Conservation (phyloP, 129 eudicot species). For the Smallanthus sonchifolius region DNA sequence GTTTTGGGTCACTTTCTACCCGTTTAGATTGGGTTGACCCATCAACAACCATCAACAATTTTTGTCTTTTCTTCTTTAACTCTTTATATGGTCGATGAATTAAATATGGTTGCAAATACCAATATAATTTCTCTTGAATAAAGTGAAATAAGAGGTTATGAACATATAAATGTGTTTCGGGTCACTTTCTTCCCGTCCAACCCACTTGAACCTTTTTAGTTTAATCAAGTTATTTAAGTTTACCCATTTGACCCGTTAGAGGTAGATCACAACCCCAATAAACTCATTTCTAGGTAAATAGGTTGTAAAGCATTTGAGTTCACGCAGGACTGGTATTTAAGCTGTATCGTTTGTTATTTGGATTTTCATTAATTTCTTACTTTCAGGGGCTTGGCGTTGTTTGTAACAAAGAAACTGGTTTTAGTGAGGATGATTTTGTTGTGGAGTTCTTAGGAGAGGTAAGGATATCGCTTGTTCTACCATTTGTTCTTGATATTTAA, state of each 20-base stretch:
- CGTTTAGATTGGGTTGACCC: neutral
- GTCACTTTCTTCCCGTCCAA: neutral
- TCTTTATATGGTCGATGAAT: neutral
- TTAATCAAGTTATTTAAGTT: neutral
- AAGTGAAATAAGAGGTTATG: neutral
- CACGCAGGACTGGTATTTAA: neutral
- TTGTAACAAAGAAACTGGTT: conserved; percentile 94
- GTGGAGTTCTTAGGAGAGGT: conserved; percentile 99
- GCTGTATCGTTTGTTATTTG: conserved; percentile 6
- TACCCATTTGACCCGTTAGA: neutral
- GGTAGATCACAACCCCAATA: neutral
- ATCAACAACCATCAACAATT: neutral
- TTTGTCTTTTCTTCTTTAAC: neutral
- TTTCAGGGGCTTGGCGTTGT: conserved; percentile 97
- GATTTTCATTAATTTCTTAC: conserved; percentile 3
- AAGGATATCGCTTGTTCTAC: conserved; percentile 20
- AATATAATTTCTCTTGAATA: neutral
- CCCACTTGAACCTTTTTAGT: neutral
- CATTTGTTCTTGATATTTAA: neutral
- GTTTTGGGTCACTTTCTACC: neutral
- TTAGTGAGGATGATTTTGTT: conserved; percentile 81
- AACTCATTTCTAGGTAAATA: neutral
- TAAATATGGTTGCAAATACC: neutral
- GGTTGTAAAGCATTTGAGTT: neutral
- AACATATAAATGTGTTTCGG: neutral